A percentile compares a stretch with the other conserved stretches of the same genome.
Conservation (phyloP, 768 basidiomycete species). For the Russula emetica region DNA sequence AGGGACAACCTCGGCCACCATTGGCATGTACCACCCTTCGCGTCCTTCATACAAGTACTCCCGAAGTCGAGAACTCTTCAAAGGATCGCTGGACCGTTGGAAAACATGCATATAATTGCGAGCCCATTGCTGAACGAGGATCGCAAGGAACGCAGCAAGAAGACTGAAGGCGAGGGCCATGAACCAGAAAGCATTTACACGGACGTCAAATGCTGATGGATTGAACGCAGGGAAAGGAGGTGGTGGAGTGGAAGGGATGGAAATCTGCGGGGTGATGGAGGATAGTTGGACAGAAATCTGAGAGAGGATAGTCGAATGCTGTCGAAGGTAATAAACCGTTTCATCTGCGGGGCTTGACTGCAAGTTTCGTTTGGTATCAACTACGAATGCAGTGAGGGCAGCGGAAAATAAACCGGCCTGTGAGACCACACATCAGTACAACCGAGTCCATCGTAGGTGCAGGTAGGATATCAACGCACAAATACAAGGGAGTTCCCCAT, state of each 20-base stretch:
- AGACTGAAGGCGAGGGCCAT: background rate
- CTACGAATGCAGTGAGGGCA: no score
- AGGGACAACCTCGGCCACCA: no score
- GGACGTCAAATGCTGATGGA: background rate
- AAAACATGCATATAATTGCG: background rate
- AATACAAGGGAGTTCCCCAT: background rate
- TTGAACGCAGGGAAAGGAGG: background rate
- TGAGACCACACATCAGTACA: no score
- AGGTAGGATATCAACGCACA: background rate
- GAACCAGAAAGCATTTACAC: background rate
- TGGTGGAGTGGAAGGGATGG: constrained; percentile 1
- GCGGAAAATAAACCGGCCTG: no score
- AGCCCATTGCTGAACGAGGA: no score
- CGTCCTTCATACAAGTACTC: background rate
- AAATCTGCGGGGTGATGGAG: background rate
- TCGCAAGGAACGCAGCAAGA: no score
- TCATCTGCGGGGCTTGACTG: no score
- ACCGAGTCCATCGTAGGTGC: no score
- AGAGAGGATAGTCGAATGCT: no score
- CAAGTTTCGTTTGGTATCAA: background rate
- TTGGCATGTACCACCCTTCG: no score
- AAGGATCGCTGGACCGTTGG: background rate
- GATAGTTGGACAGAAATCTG: background rate
- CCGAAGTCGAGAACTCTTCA: constrained; percentile 5
- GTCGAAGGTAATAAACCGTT: no score